These are phyloP conservation scores for Mycena citricolor DNA, from an alignment of 1,284 basidiomycete species.

Conservation along the genomic window DNA sequence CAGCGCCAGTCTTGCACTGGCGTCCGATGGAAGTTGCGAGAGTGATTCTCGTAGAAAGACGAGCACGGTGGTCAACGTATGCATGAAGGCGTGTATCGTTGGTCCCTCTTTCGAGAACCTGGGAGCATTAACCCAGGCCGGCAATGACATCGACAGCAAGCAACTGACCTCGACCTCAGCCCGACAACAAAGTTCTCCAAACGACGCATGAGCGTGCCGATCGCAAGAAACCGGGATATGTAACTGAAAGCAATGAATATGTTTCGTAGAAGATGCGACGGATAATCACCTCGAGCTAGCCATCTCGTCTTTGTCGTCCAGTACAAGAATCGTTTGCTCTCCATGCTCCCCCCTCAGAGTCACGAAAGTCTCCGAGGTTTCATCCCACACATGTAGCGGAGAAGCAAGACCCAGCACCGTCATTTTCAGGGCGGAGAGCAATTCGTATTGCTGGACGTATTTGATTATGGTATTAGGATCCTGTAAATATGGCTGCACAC, in stretches of 20 bases:
- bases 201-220: conserved; percentile 65
- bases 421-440: conserved; percentile 52
- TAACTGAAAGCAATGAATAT: conserved; percentile 40
- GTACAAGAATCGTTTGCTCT: conserved; percentile 36
- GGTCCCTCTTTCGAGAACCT: conserved; percentile 47
- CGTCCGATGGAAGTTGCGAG: conserved; percentile 35
- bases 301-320: conserved; percentile 55
- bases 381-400: conserved; percentile 60
- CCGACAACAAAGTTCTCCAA: conserved; percentile 51
- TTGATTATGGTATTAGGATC: conserved; percentile 38
- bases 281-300: conserved; percentile 55
- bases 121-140: conserved; percentile 16
- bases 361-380: conserved; percentile 47
- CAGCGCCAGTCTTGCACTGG: conserved; percentile 31
- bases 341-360: conserved; percentile 32
- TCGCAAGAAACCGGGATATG: conserved; percentile 56
- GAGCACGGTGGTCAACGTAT: conserved; percentile 58
- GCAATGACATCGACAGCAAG: neutral
- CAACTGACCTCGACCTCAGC: conserved; percentile 44
- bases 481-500: conserved; percentile 44
- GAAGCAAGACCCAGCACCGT: conserved; percentile 67
- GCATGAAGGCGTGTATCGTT: conserved; percentile 62
- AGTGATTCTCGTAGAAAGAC: conserved; percentile 48
- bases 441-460: conserved; percentile 44
- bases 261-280: neutral